These are phyloP conservation scores for Neospermospora avenae DNA, from an alignment of 2,329 filamentous ascomycete genomes.

Conservation along the genomic window DNA sequence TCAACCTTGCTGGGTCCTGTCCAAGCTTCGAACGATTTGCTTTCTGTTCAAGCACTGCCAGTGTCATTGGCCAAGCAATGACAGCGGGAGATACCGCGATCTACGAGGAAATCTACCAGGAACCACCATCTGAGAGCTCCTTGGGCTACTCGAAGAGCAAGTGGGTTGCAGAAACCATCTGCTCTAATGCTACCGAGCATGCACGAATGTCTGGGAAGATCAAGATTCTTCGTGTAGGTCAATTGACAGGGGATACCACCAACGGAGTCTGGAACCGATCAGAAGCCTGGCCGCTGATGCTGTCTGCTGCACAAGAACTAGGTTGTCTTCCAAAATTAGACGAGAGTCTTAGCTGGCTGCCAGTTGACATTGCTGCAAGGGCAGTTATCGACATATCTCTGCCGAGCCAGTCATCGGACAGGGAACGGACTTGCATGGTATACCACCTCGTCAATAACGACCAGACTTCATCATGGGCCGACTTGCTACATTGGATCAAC, in stretches of 20 bases:
- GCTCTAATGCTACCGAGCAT: constrained; percentile 37
- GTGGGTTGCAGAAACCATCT: constrained; percentile 57
- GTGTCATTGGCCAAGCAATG: constrained; percentile 33
- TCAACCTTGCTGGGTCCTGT: constrained; percentile 42
- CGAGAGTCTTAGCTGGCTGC: constrained; percentile 44
- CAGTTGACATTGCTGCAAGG: constrained; percentile 43
- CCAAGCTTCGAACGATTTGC: constrained; percentile 35
- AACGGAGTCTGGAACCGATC: constrained; percentile 46
- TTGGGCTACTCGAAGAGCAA: constrained; percentile 55
- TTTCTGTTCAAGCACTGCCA: constrained; percentile 52
- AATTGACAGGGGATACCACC: constrained; percentile 43
- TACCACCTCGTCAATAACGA: constrained; percentile 41
- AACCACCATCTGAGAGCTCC: constrained; percentile 43
- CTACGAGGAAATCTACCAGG: constrained; percentile 40
- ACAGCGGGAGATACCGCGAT: constrained; percentile 30
- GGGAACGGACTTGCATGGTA: not conserved
- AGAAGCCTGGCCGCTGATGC: constrained; percentile 49
- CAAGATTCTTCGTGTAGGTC: constrained; percentile 35
- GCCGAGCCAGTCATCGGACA: not conserved
- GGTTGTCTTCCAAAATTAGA: constrained; percentile 41
- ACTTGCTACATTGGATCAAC: constrained; percentile 44
- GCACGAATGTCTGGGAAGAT: constrained; percentile 15
- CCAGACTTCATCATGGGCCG: constrained; percentile 41
- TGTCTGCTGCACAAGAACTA: constrained; percentile 40
- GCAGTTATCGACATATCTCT: constrained; percentile 41